A percentile compares a stretch with the other conserved stretches of the same genome.
Evolutionary conservation across 106 monocot genomes (phyloP).

Genomic region (Dioscorea zingiberensis): DNA sequence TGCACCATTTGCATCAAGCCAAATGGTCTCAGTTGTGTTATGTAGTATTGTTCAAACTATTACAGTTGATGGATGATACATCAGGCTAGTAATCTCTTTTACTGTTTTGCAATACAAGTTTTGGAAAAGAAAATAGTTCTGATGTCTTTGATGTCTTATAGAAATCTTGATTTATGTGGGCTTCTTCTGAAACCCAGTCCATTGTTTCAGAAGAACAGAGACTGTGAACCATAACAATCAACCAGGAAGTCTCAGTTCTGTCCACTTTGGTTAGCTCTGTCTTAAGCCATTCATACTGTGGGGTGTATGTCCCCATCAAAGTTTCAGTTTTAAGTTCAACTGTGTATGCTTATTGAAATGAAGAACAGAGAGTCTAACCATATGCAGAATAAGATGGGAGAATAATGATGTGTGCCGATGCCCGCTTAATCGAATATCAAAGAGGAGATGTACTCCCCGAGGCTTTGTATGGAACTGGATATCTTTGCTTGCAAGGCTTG

Average conservation of each 20-base stretch:
- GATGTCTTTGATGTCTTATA: too few species aligned
- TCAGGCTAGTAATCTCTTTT: too few species aligned
- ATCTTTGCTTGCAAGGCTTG: constrained; percentile 11
- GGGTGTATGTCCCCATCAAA: constrained; percentile 23
- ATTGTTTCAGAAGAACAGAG: too few species aligned
- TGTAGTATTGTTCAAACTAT: neutral
- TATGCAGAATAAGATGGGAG: constrained; percentile 20
- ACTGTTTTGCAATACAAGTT: neutral
- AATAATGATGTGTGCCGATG: constrained; percentile 22
- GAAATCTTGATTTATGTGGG: too few species aligned
- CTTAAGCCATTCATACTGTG: constrained; percentile 27
- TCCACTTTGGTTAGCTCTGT: constrained; percentile 27
- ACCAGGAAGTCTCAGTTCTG: constrained; percentile 25
- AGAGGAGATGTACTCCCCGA: constrained; percentile 11
- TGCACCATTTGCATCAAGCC: neutral
- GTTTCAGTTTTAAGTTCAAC: neutral
- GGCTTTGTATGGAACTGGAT: constrained; percentile 4
- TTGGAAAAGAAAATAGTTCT: neutral
- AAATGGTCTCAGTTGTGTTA: too few species aligned
- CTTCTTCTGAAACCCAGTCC: too few species aligned
- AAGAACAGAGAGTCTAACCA: constrained; percentile 1
- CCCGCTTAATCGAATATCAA: constrained; percentile 25
- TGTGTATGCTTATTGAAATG: neutral
- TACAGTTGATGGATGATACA: neutral
- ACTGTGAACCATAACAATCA: constrained; percentile 24